Percentiles rank a stretch among this genome's conserved stretches.
Evolutionary conservation across 352 stramenopile species (phyloP).

Genomic region (Globisporangium nagaii): DNA sequence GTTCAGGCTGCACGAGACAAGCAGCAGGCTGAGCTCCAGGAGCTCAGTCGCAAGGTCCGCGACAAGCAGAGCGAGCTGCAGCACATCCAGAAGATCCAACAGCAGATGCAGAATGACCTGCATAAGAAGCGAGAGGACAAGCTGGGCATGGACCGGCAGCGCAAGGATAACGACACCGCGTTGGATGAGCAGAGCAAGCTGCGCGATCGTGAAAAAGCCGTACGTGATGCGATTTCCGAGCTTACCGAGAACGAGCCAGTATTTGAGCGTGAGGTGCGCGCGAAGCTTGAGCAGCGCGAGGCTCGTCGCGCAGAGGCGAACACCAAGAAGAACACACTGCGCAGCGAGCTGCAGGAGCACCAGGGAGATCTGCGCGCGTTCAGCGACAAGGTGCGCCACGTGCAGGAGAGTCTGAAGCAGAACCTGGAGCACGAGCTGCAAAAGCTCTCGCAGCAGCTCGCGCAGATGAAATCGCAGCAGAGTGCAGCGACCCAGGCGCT

Average conservation of each 20-base stretch:
- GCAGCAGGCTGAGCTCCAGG: conserved; percentile 42
- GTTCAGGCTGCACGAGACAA: conserved; percentile 38
- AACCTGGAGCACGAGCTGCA: conserved; percentile 42
- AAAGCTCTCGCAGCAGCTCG: conserved; percentile 30
- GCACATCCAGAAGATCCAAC: conserved; percentile 33
- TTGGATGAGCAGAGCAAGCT: conserved; percentile 46
- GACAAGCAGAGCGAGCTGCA: conserved; percentile 49
- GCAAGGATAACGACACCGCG: conserved; percentile 46
- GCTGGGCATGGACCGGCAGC: conserved; percentile 35
- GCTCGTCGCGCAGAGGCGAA: conserved; percentile 20
- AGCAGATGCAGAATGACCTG: conserved; percentile 63
- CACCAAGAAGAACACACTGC: conserved; percentile 22
- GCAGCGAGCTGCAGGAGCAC: conserved; percentile 31
- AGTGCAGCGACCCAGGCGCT: conserved; percentile 27
- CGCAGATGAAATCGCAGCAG: conserved; percentile 39
- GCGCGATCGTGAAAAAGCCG: conserved; percentile 44
- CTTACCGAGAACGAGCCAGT: conserved; percentile 33
- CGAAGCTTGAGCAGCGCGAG: conserved; percentile 39
- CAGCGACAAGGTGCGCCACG: conserved; percentile 32
- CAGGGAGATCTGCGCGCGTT: conserved; percentile 39
- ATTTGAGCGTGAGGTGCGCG: conserved; percentile 33
- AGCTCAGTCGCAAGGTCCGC: conserved; percentile 47
- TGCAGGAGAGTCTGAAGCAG: conserved; percentile 30
- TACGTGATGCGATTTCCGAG: conserved; percentile 39
- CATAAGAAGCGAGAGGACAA: conserved; percentile 58